Evolutionary conservation across 306 rosid species (phyloP).

Genomic region (Vigna hirtella): DNA sequence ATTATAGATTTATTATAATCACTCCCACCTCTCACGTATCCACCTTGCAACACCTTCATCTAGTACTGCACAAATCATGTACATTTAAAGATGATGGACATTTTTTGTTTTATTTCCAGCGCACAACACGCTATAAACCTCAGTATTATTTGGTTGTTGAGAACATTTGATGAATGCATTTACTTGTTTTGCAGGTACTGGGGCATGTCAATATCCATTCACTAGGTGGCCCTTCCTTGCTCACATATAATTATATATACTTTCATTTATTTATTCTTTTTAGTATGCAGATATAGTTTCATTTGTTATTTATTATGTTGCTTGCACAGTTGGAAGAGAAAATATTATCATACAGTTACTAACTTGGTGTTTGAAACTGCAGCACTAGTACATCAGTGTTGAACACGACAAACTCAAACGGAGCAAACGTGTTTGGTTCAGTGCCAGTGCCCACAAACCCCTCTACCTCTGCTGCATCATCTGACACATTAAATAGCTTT

Average conservation of each 20-base stretch:
- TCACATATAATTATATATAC: neutral
- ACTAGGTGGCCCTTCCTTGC: constrained; percentile 59
- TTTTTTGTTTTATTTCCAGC: neutral
- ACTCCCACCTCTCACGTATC: neutral
- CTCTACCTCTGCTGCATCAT: constrained; percentile 48
- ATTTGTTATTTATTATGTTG: constrained; percentile 12
- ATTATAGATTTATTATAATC: neutral
- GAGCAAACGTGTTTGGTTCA: constrained; percentile 87
- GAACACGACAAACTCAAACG: constrained; percentile 81
- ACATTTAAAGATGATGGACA: neutral
- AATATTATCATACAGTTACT: constrained; percentile 1
- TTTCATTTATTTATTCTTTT: neutral
- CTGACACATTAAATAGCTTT: constrained; percentile 43
- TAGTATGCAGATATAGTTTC: neutral
- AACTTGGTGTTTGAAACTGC: constrained; percentile 45
- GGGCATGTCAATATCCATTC: constrained; percentile 74
- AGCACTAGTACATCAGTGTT: constrained; percentile 80
- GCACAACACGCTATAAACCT: neutral
- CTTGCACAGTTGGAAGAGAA: neutral
- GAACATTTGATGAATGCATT: constrained; percentile 14
- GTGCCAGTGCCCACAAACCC: constrained; percentile 75
- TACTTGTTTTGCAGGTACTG: constrained; percentile 59
- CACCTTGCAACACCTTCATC: neutral
- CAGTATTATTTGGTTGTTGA: neutral
- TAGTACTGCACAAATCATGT: neutral